Percentiles rank a stretch among this genome's conserved stretches.
Conservation (phyloP, 331 rosid genomes). For the Malus hybrid region DNA sequence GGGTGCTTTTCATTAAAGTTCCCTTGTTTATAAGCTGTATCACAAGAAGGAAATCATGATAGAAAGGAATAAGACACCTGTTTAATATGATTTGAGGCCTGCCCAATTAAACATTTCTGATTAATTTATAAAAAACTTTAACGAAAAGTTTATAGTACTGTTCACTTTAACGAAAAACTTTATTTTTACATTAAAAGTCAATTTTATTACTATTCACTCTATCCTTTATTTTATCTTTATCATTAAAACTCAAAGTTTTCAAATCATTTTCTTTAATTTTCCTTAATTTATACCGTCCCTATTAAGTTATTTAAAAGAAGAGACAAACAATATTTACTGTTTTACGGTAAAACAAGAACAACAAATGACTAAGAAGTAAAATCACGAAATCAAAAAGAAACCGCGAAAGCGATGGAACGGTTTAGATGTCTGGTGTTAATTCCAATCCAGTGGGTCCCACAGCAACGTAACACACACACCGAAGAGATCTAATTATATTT, state of each 20-base stretch:
- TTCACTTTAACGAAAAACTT: no score
- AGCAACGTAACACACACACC: neutral
- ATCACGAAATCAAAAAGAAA: neutral
- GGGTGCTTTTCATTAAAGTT: no score
- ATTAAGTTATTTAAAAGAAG: no score
- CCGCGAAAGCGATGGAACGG: neutral
- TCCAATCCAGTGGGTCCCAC: neutral
- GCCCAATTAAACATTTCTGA: neutral
- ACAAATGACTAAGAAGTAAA: neutral
- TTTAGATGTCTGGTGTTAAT: neutral
- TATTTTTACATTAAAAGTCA: no score
- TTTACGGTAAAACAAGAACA: neutral
- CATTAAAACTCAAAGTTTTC: no score
- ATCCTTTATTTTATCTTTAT: no score
- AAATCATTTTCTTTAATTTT: rapidly evolving
- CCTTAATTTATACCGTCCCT: no score
- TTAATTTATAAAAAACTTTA: no score
- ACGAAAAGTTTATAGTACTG: rapidly evolving
- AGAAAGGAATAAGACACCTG: neutral
- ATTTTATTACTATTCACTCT: rapidly evolving
- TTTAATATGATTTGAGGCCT: neutral
- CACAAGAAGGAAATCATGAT: neutral
- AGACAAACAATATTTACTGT: neutral
- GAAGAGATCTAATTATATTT: neutral
- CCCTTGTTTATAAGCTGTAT: neutral